A percentile compares a stretch with the other conserved stretches of the same genome.
These are phyloP conservation scores for Cercospora canescens DNA, from an alignment of 2,329 filamentous ascomycete species.

Conservation along the genomic window DNA sequence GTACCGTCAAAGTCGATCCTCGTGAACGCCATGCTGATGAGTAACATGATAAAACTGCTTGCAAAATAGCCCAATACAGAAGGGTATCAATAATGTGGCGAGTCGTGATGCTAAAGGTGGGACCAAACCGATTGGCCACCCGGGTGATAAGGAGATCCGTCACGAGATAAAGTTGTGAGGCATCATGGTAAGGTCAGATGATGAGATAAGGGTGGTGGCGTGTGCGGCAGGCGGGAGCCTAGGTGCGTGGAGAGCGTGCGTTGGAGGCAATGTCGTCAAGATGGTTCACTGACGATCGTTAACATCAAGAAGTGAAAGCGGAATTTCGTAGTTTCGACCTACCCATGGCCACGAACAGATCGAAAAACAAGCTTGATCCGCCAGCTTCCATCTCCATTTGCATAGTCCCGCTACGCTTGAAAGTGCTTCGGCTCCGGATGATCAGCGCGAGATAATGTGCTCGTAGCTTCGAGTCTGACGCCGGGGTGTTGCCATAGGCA, in stretches of 20 bases:
- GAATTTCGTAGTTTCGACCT: constrained; percentile 40
- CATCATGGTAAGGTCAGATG: background rate
- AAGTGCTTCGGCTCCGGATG: constrained; percentile 81
- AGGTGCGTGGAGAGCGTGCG: constrained; percentile 28
- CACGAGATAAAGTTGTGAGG: background rate
- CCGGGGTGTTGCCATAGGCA: constrained; percentile 84
- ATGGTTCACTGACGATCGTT: constrained; percentile 10
- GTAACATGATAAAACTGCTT: background rate
- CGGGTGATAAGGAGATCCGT: background rate
- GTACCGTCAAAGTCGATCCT: background rate
- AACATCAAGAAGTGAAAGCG: background rate
- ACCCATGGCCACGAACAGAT: constrained; percentile 85
- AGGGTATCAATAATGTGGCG: constrained; percentile 1
- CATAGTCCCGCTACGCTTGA: constrained; percentile 94
- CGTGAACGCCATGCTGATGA: background rate
- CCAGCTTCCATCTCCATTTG: constrained; percentile 91
- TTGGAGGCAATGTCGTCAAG: constrained; percentile 32
- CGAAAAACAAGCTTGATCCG: constrained; percentile 79
- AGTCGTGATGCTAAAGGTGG: background rate
- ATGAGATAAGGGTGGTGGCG: background rate
- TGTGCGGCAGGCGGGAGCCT: background rate
- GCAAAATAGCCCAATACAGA: background rate
- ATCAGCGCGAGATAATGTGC: constrained; percentile 92
- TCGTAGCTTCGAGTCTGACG: constrained; percentile 84
- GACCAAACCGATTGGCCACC: background rate